Evolutionary conservation across 495 filamentous ascomycete species (phyloP).

Genomic region (Podospora bellae-mahoneyi): DNA sequence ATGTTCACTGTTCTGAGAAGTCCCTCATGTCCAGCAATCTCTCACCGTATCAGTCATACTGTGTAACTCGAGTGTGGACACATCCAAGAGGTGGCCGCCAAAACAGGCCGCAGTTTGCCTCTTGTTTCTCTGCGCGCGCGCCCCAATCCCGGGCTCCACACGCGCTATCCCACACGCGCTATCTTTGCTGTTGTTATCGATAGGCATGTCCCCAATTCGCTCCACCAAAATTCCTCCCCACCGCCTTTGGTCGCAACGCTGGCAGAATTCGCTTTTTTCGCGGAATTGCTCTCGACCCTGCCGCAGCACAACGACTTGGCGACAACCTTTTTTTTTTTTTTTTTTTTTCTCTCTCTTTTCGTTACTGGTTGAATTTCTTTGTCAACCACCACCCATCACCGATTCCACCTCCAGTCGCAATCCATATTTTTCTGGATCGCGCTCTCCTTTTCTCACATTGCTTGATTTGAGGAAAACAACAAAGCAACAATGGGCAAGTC

Average conservation of each 20-base stretch:
- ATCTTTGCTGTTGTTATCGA: not conserved
- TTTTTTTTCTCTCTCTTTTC: too few species aligned
- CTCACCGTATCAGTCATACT: not conserved
- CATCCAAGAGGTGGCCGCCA: not conserved
- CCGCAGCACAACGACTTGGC: too few species aligned
- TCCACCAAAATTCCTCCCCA: not conserved
- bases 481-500: slow-evolving; percentile 27
- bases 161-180: too few species aligned
- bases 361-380: too few species aligned
- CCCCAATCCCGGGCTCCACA: too few species aligned
- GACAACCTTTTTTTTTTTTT: too few species aligned
- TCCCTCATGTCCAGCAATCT: not conserved
- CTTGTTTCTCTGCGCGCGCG: not conserved
- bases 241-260: not conserved
- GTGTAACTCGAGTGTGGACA: not conserved
- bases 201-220: not conserved
- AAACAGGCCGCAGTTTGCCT: not conserved
- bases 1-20: not conserved
- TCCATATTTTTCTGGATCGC: too few species aligned
- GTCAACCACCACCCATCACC: too few species aligned
- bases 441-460: not conserved
- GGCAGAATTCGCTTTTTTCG: not conserved
- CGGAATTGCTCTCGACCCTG: too few species aligned
- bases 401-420: too few species aligned
- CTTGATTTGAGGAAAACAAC: too few species aligned